Evolutionary conservation across 164 flowering plant species (phyloP).

Genomic region (Umbellularia californica): DNA sequence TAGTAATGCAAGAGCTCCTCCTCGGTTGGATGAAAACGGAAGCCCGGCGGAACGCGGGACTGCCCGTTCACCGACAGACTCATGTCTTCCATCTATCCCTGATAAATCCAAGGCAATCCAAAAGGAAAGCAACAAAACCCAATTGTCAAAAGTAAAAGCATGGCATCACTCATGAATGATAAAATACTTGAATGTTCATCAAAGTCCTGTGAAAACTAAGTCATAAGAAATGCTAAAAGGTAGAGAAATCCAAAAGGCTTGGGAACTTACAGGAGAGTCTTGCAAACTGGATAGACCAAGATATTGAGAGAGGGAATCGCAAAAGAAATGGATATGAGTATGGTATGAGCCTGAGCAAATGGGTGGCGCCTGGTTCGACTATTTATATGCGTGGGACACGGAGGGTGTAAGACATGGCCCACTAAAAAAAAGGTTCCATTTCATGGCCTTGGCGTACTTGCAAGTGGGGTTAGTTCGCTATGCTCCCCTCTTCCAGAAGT

Average conservation of each 20-base stretch:
- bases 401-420: conserved; percentile 2
- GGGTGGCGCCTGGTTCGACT: not conserved
- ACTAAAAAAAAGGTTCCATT: conserved; percentile 2
- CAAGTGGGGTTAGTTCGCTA: conserved; percentile 9
- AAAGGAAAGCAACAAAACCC: not conserved
- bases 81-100: conserved; percentile 26
- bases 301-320: not conserved
- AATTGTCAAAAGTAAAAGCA: not conserved
- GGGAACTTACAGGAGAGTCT: not conserved
- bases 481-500: conserved; percentile 8
- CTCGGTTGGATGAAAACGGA: conserved; percentile 89
- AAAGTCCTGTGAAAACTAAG: not conserved
- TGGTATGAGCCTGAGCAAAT: not conserved
- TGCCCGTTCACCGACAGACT: conserved; percentile 78
- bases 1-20: conserved; percentile 91
- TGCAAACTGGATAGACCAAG: not conserved
- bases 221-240: not conserved
- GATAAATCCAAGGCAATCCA: not conserved
- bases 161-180: not conserved
- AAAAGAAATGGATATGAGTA: not conserved
- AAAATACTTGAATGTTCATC: not conserved
- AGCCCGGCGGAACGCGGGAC: conserved; percentile 90
- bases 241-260: not conserved
- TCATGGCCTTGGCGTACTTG: conserved; percentile 9
- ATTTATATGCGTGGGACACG: conserved; percentile 7